Percentiles rank a stretch among this genome's conserved stretches.
Conservation (phyloP, 306 rosid genomes). For the Rosa persica region DNA sequence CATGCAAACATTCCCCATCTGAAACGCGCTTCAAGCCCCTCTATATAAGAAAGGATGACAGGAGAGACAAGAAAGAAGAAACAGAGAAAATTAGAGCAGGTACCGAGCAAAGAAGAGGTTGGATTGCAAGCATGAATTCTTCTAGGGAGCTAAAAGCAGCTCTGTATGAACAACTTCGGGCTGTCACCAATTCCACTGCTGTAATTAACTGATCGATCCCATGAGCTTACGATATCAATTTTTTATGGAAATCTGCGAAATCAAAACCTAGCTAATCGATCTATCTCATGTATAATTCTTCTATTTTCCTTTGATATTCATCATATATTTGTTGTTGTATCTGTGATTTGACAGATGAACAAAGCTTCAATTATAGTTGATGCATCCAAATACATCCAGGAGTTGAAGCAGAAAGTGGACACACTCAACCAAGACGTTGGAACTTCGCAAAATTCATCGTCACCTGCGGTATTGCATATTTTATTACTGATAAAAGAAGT, state of each 20-base stretch:
- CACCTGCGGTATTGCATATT: constrained; percentile 44
- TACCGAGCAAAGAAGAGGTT: background rate
- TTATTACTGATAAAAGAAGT: background rate
- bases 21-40: constrained; percentile 8
- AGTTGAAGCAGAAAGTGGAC: constrained; percentile 67
- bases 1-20: constrained; percentile 24
- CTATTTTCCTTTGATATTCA: background rate
- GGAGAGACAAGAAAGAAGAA: constrained; percentile 19
- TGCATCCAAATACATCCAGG: constrained; percentile 67
- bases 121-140: constrained; percentile 33
- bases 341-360: constrained; percentile 46
- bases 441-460: constrained; percentile 35
- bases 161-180: constrained; percentile 51
- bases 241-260: background rate
- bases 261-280: background rate
- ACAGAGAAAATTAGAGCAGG: constrained; percentile 22
- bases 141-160: constrained; percentile 48
- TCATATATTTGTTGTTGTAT: background rate
- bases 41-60: background rate
- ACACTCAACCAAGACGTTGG: constrained; percentile 49
- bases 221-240: background rate
- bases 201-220: constrained; percentile 41
- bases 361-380: constrained; percentile 74
- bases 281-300: background rate
- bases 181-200: constrained; percentile 66